Base-by-base conservation (phyloP, 768 basidiomycete species). In the Lactifluus hygrophoroides region DNA sequence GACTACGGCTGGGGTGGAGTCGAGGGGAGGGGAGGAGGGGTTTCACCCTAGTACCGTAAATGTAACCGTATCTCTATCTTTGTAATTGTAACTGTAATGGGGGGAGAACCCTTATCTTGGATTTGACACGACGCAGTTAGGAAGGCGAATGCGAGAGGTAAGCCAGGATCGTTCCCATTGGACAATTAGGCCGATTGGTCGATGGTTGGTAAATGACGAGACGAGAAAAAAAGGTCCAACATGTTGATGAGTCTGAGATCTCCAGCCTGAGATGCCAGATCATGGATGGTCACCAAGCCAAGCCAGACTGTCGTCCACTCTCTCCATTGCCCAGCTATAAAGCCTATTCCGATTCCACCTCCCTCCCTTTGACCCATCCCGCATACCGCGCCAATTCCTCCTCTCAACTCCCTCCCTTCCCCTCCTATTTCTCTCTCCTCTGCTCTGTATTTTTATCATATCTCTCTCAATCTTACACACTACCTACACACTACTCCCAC, bases 311-410 rank as follows among this genome's bases (percentile, higher is more conserved):
- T 48, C 54, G 45, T 35, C 55, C 46, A 48, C 45, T 37, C 38
- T 37, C 34, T 10, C 44, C 21, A n/a, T n/a, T n/a, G 45, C 37
- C 45, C 65, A 61, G 58, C 52, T 68, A 69, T 69, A 70, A 69
- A 70, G 65, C 57, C 52, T 54, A 64, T 65, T 63, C 64, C 66
- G 56, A 60, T 58, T 66, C 56, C 66, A 43, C 66, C 56, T 45
- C 44, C 54, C 60, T 58, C 55, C 57, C 67, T 46, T 58, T 61
- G 28, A 54, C 57, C 51, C 51, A 42, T 42, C n/a, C 49, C 60
- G 51, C 59, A 54, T 46, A 58, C 53, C 23, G 47, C 58, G 62
- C 50, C 53, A 34, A 44, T 47, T n/a, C 27, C 16, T 27, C 48
- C 32, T 56, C 51, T 49, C 17, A 51, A 35, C 50, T n/a, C 42